Conservation (phyloP, 495 filamentous ascomycete genomes). For the Tuber magnatum region DNA sequence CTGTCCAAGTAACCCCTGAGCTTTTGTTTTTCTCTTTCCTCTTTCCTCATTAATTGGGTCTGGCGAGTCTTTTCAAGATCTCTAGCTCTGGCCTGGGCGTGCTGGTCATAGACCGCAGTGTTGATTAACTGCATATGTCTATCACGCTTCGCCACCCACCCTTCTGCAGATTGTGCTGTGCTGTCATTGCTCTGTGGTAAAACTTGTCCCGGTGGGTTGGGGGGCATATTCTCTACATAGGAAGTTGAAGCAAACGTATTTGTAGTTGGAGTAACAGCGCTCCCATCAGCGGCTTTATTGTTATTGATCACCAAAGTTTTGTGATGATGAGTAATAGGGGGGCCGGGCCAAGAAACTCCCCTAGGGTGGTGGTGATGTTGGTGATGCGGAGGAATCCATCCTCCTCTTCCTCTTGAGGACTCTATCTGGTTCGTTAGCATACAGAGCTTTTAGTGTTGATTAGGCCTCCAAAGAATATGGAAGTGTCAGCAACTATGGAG, state of each 20-base stretch:
- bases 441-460: conserved; percentile 1
- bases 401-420: conserved; percentile 29
- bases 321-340: conserved; percentile 39
- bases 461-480: conserved; percentile 1
- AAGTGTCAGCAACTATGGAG: conserved; percentile 8
- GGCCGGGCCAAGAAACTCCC: conserved; percentile 41
- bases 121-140: conserved; percentile 89
- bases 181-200: neutral
- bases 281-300: conserved; percentile 22
- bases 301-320: conserved; percentile 41
- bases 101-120: conserved; percentile 69
- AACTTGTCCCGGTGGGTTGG: neutral
- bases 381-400: conserved; percentile 10
- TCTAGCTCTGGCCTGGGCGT: conserved; percentile 59
- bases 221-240: neutral
- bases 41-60: conserved; percentile 53
- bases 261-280: conserved; percentile 23
- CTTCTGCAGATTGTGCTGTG: conserved; percentile 15
- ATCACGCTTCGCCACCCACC: conserved; percentile 73
- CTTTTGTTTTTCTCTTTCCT: conserved; percentile 59
- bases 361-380: conserved; percentile 40
- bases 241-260: conserved; percentile 20
- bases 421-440: conserved; percentile 20
- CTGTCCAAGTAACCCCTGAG: conserved; percentile 46
- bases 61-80: conserved; percentile 67